Conservation (phyloP, 2,329 filamentous ascomycete genomes). For the Colletotrichum horii region DNA sequence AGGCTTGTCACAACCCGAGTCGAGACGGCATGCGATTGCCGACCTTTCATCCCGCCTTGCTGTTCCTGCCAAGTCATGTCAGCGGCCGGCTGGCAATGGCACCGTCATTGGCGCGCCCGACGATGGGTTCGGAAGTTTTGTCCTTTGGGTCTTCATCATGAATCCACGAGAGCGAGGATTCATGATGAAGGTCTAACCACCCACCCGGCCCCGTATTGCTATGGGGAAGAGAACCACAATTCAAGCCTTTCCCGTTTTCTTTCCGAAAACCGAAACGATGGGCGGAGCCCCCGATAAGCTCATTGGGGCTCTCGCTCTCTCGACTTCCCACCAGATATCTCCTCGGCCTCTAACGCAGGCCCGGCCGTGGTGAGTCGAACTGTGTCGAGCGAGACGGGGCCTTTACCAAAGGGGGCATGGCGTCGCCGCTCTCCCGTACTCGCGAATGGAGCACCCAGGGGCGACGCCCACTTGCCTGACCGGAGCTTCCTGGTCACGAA, state of each 20-base stretch:
- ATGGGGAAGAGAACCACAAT: not conserved
- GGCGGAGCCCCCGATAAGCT: not conserved
- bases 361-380: not conserved
- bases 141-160: not conserved
- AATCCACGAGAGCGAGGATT: not conserved
- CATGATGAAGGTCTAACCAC: not conserved
- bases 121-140: not conserved
- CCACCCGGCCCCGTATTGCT: not conserved
- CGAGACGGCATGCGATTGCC: constrained; percentile 7
- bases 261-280: constrained; percentile 3
- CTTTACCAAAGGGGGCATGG: not conserved
- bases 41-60: constrained; percentile 18
- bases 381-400: not conserved
- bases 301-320: not conserved
- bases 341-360: not conserved
- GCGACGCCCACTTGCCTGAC: not conserved
- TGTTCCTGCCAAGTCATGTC: constrained; percentile 9
- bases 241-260: constrained; percentile 1
- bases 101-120: not conserved
- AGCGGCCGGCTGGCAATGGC: not conserved
- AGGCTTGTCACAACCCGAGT: constrained; percentile 13
- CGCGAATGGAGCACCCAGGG: not conserved
- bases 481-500: not conserved
- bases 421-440: not conserved
- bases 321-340: not conserved